These are phyloP conservation scores for Rhizophagus sp. DNA, from an alignment of 192 early-diverging fungal species.

Conservation along the genomic window DNA sequence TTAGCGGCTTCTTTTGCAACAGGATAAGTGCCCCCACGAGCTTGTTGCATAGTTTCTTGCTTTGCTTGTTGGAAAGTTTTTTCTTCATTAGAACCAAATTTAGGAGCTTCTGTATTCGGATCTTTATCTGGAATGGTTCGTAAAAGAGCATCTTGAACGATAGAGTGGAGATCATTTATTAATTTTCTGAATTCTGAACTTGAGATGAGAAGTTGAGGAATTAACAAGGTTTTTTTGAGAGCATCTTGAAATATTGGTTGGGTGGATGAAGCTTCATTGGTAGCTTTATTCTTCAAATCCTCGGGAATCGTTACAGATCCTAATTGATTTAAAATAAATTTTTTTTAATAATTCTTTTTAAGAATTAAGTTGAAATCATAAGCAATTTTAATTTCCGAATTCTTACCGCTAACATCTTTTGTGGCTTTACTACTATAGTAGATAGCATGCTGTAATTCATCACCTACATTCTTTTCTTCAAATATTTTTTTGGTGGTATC, in stretches of 20 bases:
- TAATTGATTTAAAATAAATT: neutral
- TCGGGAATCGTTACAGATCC: neutral
- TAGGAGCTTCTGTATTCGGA: slow-evolving; percentile 14
- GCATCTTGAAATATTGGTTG: slow-evolving; percentile 34
- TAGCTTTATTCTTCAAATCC: slow-evolving; percentile 14
- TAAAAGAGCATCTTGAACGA: slow-evolving; percentile 39
- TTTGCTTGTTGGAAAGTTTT: slow-evolving; percentile 31
- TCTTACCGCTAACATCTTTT: slow-evolving; percentile 24
- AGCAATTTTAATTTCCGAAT: neutral
- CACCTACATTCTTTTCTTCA: slow-evolving; percentile 45
- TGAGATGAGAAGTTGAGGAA: slow-evolving; percentile 40
- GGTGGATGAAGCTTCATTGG: slow-evolving; percentile 26
- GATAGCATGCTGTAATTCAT: slow-evolving; percentile 49
- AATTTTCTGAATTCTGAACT: slow-evolving; percentile 50
- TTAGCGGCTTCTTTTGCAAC: slow-evolving; percentile 34
- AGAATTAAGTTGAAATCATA: neutral
- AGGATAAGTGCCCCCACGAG: slow-evolving; percentile 30
- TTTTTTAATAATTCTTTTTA: too few species aligned
- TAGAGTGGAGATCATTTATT: slow-evolving; percentile 40
- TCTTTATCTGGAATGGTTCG: slow-evolving; percentile 21
- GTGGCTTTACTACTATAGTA: slow-evolving; percentile 32
- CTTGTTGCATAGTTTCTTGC: slow-evolving; percentile 25
- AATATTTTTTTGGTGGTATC: slow-evolving; percentile 40
- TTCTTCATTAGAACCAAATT: slow-evolving; percentile 36
- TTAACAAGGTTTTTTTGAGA: neutral